Evolutionary conservation across 1,139 yeast genomes (phyloP), one percentile per base, ranked within the genome.

Genomic region (Blastobotrys petasosporus): DNA sequence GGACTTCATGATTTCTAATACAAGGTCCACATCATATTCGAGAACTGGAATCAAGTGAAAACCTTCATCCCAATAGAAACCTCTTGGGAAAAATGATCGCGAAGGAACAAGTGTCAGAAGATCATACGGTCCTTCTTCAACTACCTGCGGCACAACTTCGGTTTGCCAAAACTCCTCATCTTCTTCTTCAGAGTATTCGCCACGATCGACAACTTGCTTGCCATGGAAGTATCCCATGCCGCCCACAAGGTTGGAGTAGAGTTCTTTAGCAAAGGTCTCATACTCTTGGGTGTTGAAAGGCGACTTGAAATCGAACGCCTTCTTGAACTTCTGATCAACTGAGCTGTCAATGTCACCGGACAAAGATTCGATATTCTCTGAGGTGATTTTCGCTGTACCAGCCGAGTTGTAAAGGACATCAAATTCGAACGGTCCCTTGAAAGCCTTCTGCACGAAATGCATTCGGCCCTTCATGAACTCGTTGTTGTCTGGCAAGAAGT

Each of bases 31-130:
- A 63, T 92, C 98, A 62, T 83, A 90, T 44, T 83, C 82, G 53
- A 86, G 65, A 32, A 92, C 70, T 2, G 95, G 95, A 35, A 90
- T 70, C 52, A 92, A 71, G 63, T 92, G 96, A 66, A 92, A 92
- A 0, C 99, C 99, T 67, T 94, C 98, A 65, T 94, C 99, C 99
- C 99, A 92, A 60, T 86, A 86, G 60, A 92, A 92, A 0, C 99
- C 99, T 53, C 98, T 75, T 7, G 98, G 97, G 66, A 92, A 92
- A 59, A 86, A 86, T 0, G 96, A 88, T 47, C 98, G 74, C 41
- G 96, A 86, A 1, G 98, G 98, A 29, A 88, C 94, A 37, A 87
- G 72, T 0, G 94, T 78, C 57, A 88, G 85, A 33, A 94, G 66
- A 53, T 82, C 86, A 53, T 69, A 11, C 54, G 69, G 62, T 2